These are phyloP conservation scores for Syzygium aromaticum DNA, from an alignment of 345 rosid genomes.

Conservation along the genomic window DNA sequence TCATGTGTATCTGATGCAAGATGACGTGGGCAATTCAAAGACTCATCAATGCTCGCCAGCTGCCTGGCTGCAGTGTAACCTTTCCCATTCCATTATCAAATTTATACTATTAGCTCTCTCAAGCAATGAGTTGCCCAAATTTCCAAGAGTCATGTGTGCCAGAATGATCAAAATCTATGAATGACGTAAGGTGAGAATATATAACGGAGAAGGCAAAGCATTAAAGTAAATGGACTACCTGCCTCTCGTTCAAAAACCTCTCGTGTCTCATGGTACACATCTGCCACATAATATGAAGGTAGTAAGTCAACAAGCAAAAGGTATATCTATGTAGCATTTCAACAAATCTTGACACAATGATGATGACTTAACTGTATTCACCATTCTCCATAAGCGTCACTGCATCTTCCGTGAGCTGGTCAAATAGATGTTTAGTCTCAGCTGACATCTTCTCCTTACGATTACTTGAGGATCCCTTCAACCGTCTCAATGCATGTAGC, in stretches of 20 bases:
- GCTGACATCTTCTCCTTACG: constrained; percentile 82
- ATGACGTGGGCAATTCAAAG: neutral
- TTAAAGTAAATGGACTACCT: constrained; percentile 23
- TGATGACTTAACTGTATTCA: constrained; percentile 66
- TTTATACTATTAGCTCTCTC: neutral
- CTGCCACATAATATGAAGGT: constrained; percentile 30
- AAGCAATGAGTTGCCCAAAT: neutral
- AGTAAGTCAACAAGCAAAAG: neutral
- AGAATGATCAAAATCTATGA: neutral
- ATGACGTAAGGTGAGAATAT: neutral
- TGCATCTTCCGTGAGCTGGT: constrained; percentile 97
- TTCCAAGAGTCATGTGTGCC: neutral
- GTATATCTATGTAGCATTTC: neutral
- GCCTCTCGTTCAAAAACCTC: constrained; percentile 85
- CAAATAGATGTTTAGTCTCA: constrained; percentile 74
- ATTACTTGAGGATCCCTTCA: constrained; percentile 72
- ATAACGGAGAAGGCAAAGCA: neutral
- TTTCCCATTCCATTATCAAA: neutral
- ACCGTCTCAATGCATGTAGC: constrained; percentile 76
- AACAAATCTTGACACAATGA: neutral
- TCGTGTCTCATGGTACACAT: constrained; percentile 73
- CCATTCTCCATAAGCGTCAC: constrained; percentile 75
- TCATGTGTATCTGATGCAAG: neutral
- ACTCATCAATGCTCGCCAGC: neutral
- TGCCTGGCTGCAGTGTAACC: neutral